These are phyloP conservation scores for Dryadomyces sulphureus DNA, from an alignment of 2,329 filamentous ascomycete genomes.

Conservation along the genomic window DNA sequence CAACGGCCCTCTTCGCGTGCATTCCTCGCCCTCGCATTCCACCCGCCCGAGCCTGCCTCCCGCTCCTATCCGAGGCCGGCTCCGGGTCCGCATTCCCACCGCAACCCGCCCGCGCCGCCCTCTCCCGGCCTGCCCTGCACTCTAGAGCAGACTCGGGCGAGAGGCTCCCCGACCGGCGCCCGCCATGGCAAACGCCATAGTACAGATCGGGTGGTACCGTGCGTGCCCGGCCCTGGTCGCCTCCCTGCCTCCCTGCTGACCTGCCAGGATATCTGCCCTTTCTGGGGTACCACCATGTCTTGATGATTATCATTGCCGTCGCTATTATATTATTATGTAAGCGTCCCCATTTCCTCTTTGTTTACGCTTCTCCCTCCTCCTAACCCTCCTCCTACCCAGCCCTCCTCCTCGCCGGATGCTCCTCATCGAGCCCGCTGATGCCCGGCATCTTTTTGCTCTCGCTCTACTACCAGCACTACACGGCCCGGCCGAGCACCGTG, in stretches of 20 bases:
- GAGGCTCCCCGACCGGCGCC: background rate
- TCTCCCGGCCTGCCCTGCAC: background rate
- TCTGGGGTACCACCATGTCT: constrained; percentile 65
- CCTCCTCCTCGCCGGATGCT: constrained; percentile 85
- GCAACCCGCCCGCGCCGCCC: background rate
- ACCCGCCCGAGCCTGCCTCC: background rate
- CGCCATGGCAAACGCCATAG: constrained; percentile 17
- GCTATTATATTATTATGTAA: constrained; percentile 89
- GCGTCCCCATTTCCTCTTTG: constrained; percentile 20
- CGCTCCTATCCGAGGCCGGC: constrained; percentile 13
- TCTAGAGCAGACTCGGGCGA: background rate
- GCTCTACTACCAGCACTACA: constrained; percentile 88
- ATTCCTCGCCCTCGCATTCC: background rate
- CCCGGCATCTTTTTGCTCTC: constrained; percentile 94
- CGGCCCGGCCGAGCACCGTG: constrained; percentile 64
- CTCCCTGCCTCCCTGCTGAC: background rate
- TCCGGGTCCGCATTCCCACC: constrained; percentile 9
- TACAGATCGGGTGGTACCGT: constrained; percentile 36
- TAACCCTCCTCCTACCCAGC: constrained; percentile 53
- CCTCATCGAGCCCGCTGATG: constrained; percentile 87
- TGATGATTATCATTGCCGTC: constrained; percentile 93
- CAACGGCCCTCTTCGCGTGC: background rate
- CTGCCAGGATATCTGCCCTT: constrained; percentile 49
- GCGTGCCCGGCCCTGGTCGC: constrained; percentile 14
- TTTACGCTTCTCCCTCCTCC: background rate